Evolutionary conservation across 2,329 filamentous ascomycete genomes (phyloP), one percentile per base, ranked within the genome.

Genomic region (Botrytis cinerea): DNA sequence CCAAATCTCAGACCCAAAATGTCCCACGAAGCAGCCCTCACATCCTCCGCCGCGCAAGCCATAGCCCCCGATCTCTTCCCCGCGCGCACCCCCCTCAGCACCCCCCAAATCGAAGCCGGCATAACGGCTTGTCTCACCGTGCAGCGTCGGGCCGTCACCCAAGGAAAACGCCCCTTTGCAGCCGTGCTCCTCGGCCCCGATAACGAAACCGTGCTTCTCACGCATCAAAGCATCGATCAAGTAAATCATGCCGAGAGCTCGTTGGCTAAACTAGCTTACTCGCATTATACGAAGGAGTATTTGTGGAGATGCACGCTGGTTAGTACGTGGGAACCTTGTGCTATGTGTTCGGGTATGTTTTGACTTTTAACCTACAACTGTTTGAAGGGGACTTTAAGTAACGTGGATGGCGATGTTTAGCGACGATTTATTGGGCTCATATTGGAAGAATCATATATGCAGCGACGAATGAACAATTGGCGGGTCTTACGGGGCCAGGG

Each of bases 321-420:
- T 64, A 85, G 83, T 35, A 87, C 86, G 18, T 87, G 86, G 86
- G 86, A 88, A 78, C 86, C 86, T 2, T 88, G 86, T 74, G 85
- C 85, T 32, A 87, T 88, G 86, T 88, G 86, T 76, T 81, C 81
- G 67, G 74, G 78, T 79, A 75, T 10, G 71, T 38, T 9, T 38
- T 38, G 38, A 38, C 38, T 38, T 38, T 38, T 38, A 38, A 38
- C 38, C 38, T 8, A 8, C 38, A 9, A 9, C 8, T 28, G 2
- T 57, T 57, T 57, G 35, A 12, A 20, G 28, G 16, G 16, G 25
- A 38, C 35, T 46, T 14, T 38, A 40, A 38, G 35, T 25, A 28
- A 40, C 62, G 59, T 12, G 57, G 46, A 18, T 22, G 35, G 18
- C 40, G 10, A 57, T 28, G 20, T 40, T 32, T 69, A 54, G 83